Conservation (phyloP, 371 early-diverging fungal genomes). For the Rhizopus sp. region DNA sequence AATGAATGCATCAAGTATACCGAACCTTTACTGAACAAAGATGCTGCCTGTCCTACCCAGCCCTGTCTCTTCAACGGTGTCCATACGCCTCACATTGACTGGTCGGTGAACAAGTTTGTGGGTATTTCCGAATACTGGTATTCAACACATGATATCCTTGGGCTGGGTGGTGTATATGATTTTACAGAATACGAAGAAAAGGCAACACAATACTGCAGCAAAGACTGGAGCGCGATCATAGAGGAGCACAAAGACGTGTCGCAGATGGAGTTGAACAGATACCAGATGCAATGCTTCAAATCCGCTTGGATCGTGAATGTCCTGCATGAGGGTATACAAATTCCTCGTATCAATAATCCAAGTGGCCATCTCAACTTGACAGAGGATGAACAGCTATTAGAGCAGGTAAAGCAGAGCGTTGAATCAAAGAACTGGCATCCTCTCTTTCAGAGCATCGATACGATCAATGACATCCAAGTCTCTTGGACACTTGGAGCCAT, state of each 20-base stretch:
- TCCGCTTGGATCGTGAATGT: constrained; percentile 91
- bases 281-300: constrained; percentile 92
- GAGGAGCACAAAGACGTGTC: constrained; percentile 39
- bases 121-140: constrained; percentile 97
- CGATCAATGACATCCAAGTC: constrained; percentile 77
- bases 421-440: constrained; percentile 55
- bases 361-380: constrained; percentile 46
- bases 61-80: constrained; percentile 94
- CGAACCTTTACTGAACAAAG: constrained; percentile 76
- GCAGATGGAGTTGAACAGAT: constrained; percentile 53
- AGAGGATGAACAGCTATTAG: constrained; percentile 45
- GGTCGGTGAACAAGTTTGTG: constrained; percentile 76
- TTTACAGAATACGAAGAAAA: constrained; percentile 67
- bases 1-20: constrained; percentile 68
- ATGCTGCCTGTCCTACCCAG: constrained; percentile 65
- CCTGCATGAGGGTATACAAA: constrained; percentile 86
- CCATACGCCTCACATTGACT: constrained; percentile 82
- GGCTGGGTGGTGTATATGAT: constrained; percentile 81
- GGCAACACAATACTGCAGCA: constrained; percentile 73
- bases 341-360: constrained; percentile 62
- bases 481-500: constrained; percentile 95
- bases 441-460: constrained; percentile 78
- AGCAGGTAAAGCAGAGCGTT: constrained; percentile 58
- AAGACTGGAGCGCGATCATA: constrained; percentile 64
- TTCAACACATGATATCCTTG: constrained; percentile 78